Percentiles rank a stretch among this genome's conserved stretches.
These are phyloP conservation scores for Zoysia pacifica DNA, from an alignment of 176 grass and related monocot genomes.

Conservation along the genomic window DNA sequence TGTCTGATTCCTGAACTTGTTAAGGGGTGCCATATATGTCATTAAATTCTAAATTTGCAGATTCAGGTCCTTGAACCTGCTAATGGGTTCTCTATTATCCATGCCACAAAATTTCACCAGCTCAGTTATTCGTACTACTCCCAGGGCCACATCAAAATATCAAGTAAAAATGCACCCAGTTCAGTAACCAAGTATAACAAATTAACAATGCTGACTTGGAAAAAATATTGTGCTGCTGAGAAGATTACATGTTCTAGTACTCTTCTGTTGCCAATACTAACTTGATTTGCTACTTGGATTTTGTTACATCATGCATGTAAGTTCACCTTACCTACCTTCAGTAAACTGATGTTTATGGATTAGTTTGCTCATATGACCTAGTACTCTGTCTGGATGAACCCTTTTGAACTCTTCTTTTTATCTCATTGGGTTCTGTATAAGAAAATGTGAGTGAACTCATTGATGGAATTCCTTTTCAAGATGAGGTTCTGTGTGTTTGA, in stretches of 20 bases:
- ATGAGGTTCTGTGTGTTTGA: too few relatives aligned
- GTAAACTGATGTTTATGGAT: neutral
- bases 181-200: neutral
- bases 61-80: neutral
- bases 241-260: neutral
- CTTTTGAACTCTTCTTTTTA: neutral
- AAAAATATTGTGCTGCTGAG: neutral
- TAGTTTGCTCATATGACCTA: neutral
- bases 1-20: neutral
- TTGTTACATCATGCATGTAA: slow-evolving; percentile 5
- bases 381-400: neutral
- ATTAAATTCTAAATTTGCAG: neutral
- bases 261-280: neutral
- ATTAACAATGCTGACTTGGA: neutral
- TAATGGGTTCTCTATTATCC: neutral
- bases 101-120: neutral
- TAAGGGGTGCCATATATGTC: neutral
- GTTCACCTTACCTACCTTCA: neutral
- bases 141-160: too few relatives aligned
- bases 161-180: neutral
- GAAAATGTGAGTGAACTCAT: neutral
- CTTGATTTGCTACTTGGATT: neutral
- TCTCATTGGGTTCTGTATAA: neutral
- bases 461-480: neutral
- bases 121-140: neutral